Base-by-base conservation (phyloP, 805 yeast species). In the Candida saitoana region DNA sequence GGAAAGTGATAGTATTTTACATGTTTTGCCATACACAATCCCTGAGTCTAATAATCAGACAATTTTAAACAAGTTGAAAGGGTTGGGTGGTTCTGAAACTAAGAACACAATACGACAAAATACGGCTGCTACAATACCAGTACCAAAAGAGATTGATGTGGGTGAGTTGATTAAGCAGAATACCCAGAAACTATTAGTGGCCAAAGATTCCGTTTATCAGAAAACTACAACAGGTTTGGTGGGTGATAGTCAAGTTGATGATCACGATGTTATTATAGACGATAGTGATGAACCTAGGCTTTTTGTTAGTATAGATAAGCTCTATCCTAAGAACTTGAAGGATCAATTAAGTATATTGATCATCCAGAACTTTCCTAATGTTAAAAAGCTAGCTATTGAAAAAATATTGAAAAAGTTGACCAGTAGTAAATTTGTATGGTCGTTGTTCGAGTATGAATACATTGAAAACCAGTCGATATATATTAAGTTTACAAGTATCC, bases 261-360 rank as follows among this genome's bases (percentile, higher is more conserved):
- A 12, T 25, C 18, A 22, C 3, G 27, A 20, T 30, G 39, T 19
- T 4, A 22, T 12, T 9, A 36, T 42, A 6, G 41, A 39, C 3
- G 55, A 43, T 3, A 44, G 44, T 15, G 51, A 49, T 5, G 59
- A 57, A 47, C 34, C 51, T 49, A 33, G 34, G 3, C 36, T 51
- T 12, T 63, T 47, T 40, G 52, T 59, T 4, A 62, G 56, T 2
- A 52, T 71, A 11, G 53, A 52, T 4, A 36, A 39, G 3, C 60
- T 73, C 27, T 43, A 40, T 3, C 73, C 75, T 0, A 39, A 43
- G 1, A 67, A 59, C 33, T 52, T 67, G 31, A 54, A 60, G 34
- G 60, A 68, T 27, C 74, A 73, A 42, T 41, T 69, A 4, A 49
- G 54, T 36, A 60, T 65, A 3, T 52, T 69, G 2, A 50, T 61